Evolutionary conservation across 345 rosid species (phyloP).

Genomic region (Erucastrum elatum): DNA sequence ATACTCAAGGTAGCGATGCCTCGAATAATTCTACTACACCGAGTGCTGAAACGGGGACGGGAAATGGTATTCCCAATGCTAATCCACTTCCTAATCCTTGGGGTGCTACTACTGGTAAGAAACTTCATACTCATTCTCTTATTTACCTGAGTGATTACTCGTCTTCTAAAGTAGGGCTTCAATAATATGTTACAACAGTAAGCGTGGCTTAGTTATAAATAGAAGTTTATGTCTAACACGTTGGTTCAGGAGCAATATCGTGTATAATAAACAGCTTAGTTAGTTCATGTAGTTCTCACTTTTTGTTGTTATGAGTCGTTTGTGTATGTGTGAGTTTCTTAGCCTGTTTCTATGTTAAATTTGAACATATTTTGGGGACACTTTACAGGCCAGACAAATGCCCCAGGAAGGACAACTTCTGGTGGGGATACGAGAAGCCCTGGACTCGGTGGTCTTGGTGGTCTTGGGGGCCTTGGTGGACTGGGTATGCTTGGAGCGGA

Average conservation of each 20-base stretch:
- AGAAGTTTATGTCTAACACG: not conserved
- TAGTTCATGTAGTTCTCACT: slow-evolving; percentile 2
- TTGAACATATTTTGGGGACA: not conserved
- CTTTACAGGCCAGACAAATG: slow-evolving; percentile 45
- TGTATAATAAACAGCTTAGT: not conserved
- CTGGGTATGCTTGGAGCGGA: slow-evolving; percentile 65
- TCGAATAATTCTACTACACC: slow-evolving; percentile 51
- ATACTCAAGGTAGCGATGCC: slow-evolving; percentile 45
- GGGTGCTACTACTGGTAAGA: slow-evolving; percentile 54
- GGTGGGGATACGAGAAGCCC: slow-evolving; percentile 58
- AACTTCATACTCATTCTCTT: slow-evolving; percentile 11
- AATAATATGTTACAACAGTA: not conserved
- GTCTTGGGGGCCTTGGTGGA: slow-evolving; percentile 61
- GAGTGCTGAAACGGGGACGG: slow-evolving; percentile 50
- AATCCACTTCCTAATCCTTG: slow-evolving; percentile 92
- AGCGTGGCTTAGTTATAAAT: not conserved
- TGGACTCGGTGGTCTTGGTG: slow-evolving; percentile 62
- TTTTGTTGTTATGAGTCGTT: not conserved
- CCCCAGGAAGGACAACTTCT: slow-evolving; percentile 53
- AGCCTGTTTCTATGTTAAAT: not conserved
- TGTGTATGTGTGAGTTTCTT: not conserved
- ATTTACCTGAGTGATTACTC: not conserved
- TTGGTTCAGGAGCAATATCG: not conserved
- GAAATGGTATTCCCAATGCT: slow-evolving; percentile 63
- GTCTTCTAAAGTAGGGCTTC: not conserved